Percentiles rank a stretch among this genome's conserved stretches.
Conservation (phyloP, 148 eudicot genomes). For the Nepenthes mirabilis region DNA sequence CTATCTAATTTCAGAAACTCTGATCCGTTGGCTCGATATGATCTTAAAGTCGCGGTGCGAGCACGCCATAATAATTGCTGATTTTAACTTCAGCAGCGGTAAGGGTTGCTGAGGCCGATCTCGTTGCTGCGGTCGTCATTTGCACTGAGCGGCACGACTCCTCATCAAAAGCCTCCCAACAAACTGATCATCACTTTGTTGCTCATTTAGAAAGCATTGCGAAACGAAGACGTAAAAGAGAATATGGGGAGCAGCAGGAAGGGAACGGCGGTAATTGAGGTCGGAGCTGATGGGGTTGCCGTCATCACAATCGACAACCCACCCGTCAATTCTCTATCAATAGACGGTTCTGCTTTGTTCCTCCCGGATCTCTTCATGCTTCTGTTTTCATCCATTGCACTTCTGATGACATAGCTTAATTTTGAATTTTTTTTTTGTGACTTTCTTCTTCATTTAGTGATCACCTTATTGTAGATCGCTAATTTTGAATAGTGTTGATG, state of each 20-base stretch:
- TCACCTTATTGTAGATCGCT: too few species aligned
- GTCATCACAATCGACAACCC: slow-evolving; percentile 35
- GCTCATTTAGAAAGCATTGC: too few species aligned
- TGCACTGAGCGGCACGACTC: neutral
- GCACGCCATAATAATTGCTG: too few species aligned
- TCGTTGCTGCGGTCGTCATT: neutral
- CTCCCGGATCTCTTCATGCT: neutral
- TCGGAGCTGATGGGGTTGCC: slow-evolving; percentile 41
- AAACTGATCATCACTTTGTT: neutral
- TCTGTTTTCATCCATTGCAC: neutral
- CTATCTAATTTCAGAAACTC: too few species aligned
- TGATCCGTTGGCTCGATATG: too few species aligned
- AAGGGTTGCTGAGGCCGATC: neutral
- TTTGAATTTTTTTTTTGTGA: neutral
- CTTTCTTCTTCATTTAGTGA: too few species aligned
- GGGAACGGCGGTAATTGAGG: slow-evolving; percentile 22
- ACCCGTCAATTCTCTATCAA: slow-evolving; percentile 39
- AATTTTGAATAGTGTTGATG: too few species aligned
- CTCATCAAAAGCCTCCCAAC: neutral
- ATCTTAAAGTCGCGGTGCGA: too few species aligned
- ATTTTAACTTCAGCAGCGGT: neutral
- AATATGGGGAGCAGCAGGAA: neutral
- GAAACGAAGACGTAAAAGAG: too few species aligned
- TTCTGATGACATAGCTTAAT: neutral
- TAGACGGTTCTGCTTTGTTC: slow-evolving; percentile 19